These are phyloP conservation scores for Roridomyces roridus DNA, from an alignment of 768 basidiomycete genomes.

Conservation along the genomic window DNA sequence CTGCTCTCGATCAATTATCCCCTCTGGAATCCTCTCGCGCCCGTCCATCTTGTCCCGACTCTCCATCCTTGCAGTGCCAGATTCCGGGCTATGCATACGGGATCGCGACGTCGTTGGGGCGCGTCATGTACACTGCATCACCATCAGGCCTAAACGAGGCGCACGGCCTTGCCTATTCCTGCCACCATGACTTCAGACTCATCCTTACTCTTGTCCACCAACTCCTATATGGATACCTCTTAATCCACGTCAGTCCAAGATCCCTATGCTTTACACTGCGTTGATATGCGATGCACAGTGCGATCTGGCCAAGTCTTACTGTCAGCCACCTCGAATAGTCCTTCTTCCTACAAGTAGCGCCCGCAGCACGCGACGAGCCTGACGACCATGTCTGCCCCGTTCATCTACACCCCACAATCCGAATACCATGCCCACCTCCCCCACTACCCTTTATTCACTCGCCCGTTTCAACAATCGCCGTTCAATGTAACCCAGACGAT, in stretches of 20 bases:
- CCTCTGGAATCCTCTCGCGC: too few relatives aligned
- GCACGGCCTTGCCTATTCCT: too few relatives aligned
- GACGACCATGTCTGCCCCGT: slow-evolving; percentile 46
- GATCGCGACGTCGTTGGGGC: too few relatives aligned
- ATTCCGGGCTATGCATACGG: too few relatives aligned
- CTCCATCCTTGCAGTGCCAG: too few relatives aligned
- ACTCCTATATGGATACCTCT: too few relatives aligned
- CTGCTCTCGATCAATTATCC: too few relatives aligned
- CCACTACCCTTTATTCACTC: slow-evolving; percentile 36
- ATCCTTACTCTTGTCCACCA: not conserved
- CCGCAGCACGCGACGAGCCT: slow-evolving; percentile 13
- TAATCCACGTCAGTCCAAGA: not conserved
- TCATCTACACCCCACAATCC: slow-evolving; percentile 46
- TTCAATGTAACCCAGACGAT: slow-evolving; percentile 49
- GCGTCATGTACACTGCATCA: too few relatives aligned
- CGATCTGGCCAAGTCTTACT: too few relatives aligned
- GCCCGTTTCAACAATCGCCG: slow-evolving; percentile 36
- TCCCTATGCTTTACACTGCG: not conserved
- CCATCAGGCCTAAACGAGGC: too few relatives aligned
- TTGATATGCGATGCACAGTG: slow-evolving; percentile 17
- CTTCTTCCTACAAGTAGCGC: slow-evolving; percentile 11
- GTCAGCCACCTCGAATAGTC: slow-evolving; percentile 23
- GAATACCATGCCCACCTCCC: slow-evolving; percentile 42
- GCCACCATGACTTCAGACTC: not conserved
- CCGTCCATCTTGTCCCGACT: too few relatives aligned